Evolutionary conservation across 2,329 filamentous ascomycete species (phyloP).

Genomic region (Trichoderma sp.): DNA sequence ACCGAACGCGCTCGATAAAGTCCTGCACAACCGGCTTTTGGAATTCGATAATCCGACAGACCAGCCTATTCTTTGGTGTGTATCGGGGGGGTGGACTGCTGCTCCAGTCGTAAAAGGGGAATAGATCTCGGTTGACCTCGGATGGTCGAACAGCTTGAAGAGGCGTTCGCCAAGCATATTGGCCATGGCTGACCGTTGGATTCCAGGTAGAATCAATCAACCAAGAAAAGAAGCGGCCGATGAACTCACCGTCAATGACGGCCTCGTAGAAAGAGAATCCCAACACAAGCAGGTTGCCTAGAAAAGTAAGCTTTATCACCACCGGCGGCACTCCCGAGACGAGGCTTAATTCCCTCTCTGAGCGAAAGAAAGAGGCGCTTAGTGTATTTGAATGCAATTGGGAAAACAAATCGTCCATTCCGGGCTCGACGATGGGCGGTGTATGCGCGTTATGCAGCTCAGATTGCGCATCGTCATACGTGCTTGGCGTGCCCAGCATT

Average conservation of each 20-base stretch:
- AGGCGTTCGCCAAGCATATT: neutral
- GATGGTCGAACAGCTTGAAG: neutral
- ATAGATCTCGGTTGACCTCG: neutral
- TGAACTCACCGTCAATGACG: neutral
- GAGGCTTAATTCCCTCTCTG: neutral
- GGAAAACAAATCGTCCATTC: neutral
- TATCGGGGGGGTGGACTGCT: neutral
- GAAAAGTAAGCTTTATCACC: neutral
- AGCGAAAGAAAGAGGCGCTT: neutral
- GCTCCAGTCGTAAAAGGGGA: neutral
- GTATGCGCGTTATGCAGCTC: neutral
- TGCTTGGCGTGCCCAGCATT: neutral
- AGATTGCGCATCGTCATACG: neutral
- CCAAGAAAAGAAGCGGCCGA: neutral
- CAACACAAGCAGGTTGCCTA: neutral
- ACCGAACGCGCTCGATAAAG: neutral
- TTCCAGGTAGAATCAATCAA: neutral
- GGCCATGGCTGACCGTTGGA: neutral
- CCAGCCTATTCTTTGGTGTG: neutral
- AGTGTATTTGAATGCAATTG: neutral
- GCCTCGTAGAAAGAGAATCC: neutral
- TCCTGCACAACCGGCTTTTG: neutral
- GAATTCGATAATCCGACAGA: neutral
- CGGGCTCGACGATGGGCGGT: neutral
- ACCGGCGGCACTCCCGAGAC: neutral